Percentiles rank a stretch among this genome's conserved stretches.
Conservation (phyloP, 2,329 filamentous ascomycete genomes). For the Fusarium newnesense region DNA sequence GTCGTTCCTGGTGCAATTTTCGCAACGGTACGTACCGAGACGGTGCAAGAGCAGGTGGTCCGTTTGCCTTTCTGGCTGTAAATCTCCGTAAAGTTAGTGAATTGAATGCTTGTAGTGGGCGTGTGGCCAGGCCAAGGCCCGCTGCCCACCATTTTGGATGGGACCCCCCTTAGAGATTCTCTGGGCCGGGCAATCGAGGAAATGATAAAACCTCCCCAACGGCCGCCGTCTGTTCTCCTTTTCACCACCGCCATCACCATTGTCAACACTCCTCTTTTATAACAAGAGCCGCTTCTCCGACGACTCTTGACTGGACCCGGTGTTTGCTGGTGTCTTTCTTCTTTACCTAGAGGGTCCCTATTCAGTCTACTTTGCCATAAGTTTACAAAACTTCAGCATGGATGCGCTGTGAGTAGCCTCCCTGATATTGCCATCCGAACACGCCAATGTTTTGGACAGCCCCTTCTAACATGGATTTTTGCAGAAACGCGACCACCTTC, state of each 20-base stretch:
- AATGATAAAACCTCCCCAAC: constrained; percentile 48
- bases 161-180: constrained; percentile 32
- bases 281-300: constrained; percentile 33
- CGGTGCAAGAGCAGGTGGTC: constrained; percentile 10
- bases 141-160: constrained; percentile 29
- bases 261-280: constrained; percentile 26
- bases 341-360: neutral
- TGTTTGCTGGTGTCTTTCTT: constrained; percentile 32
- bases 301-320: constrained; percentile 37
- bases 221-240: constrained; percentile 40
- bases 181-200: constrained; percentile 38
- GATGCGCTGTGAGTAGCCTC: constrained; percentile 41
- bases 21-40: constrained; percentile 18
- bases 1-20: constrained; percentile 20
- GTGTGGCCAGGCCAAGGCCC: constrained; percentile 26
- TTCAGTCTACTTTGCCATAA: constrained; percentile 20
- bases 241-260: constrained; percentile 40
- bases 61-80: constrained; percentile 9
- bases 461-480: constrained; percentile 27
- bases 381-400: constrained; percentile 28
- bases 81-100: constrained; percentile 21
- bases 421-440: constrained; percentile 24
- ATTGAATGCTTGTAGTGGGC: constrained; percentile 4
- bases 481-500: constrained; percentile 65
- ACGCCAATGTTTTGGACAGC: constrained; percentile 20